A percentile compares a stretch with the other conserved stretches of the same genome.
Conservation (phyloP, 140 eudicot genomes). For the Ambrosia hybrid region DNA sequence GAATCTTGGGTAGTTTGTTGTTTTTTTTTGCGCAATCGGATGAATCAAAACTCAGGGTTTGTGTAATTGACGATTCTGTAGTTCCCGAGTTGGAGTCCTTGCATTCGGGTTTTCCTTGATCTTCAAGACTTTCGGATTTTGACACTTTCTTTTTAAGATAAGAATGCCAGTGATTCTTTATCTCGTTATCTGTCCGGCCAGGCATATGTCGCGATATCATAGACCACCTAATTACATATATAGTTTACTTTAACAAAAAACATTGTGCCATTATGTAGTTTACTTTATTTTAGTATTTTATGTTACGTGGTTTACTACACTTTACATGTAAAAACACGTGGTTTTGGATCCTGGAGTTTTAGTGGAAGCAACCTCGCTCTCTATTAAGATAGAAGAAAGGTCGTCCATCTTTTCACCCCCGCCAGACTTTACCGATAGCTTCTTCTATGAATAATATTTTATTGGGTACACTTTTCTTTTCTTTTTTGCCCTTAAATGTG, state of each 20-base stretch:
- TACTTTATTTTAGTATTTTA: too few relatives aligned
- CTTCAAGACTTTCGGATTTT: slow-evolving; percentile 17
- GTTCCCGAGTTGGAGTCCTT: slow-evolving; percentile 14
- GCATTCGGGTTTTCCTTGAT: slow-evolving; percentile 20
- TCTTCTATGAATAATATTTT: too few relatives aligned
- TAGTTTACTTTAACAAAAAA: too few relatives aligned
- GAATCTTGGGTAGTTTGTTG: slow-evolving; percentile 55
- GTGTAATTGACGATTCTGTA: slow-evolving; percentile 31
- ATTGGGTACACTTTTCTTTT: too few relatives aligned
- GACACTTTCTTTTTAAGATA: slow-evolving; percentile 36
- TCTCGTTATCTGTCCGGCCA: slow-evolving; percentile 59
- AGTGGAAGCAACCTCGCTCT: too few relatives aligned
- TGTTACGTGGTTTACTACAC: too few relatives aligned
- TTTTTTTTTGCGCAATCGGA: slow-evolving; percentile 21
- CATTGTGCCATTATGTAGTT: too few relatives aligned
- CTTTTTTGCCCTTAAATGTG: not conserved
- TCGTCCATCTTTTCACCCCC: too few relatives aligned
- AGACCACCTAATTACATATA: slow-evolving; percentile 52
- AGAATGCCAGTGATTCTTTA: slow-evolving; percentile 54
- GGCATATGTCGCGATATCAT: slow-evolving; percentile 56
- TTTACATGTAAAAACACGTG: too few relatives aligned
- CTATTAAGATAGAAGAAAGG: too few relatives aligned
- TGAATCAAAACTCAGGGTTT: slow-evolving; percentile 42
- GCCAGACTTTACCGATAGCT: too few relatives aligned
- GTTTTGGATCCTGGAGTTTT: too few relatives aligned